A percentile compares a stretch with the other conserved stretches of the same genome.
Evolutionary conservation across 2,329 filamentous ascomycete species (phyloP).

Genomic region (Leptosphaerulina australis): DNA sequence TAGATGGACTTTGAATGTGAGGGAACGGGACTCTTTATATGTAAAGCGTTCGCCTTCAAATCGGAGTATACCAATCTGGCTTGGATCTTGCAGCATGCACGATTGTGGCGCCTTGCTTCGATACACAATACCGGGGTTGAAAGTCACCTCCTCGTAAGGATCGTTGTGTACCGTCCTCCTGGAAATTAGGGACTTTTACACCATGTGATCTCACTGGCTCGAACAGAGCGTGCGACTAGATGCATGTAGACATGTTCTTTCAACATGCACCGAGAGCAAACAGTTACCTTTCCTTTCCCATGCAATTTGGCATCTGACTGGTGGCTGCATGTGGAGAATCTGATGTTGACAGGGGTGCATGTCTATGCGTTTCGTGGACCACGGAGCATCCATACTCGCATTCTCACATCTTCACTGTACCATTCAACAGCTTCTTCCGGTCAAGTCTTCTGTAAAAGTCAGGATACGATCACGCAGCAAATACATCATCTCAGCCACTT

Average conservation of each 20-base stretch:
- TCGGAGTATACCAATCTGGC: constrained; percentile 3
- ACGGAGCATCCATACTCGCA: constrained; percentile 4
- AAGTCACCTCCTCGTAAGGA: constrained; percentile 18
- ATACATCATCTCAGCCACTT: background rate
- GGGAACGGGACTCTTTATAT: constrained; percentile 12
- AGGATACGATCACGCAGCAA: background rate
- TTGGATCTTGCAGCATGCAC: constrained; percentile 19
- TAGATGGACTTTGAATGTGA: constrained; percentile 2
- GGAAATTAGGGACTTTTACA: constrained; percentile 6
- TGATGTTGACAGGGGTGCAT: constrained; percentile 4
- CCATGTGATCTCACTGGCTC: constrained; percentile 12
- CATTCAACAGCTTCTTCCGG: background rate
- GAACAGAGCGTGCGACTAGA: constrained; percentile 3
- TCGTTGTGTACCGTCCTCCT: constrained; percentile 11
- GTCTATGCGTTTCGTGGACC: constrained; percentile 3
- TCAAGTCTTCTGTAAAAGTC: background rate
- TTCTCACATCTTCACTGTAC: constrained; percentile 5
- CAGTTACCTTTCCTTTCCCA: constrained; percentile 4
- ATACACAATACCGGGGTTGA: constrained; percentile 21
- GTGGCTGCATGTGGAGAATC: constrained; percentile 9
- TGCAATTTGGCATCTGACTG: constrained; percentile 2
- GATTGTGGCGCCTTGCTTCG: constrained; percentile 26
- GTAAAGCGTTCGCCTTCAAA: constrained; percentile 2
- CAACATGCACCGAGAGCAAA: constrained; percentile 1
- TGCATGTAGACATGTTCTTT: constrained; percentile 16